These are phyloP conservation scores for Stagonosporopsis vannaccii DNA, from an alignment of 2,329 filamentous ascomycete species.

Conservation along the genomic window DNA sequence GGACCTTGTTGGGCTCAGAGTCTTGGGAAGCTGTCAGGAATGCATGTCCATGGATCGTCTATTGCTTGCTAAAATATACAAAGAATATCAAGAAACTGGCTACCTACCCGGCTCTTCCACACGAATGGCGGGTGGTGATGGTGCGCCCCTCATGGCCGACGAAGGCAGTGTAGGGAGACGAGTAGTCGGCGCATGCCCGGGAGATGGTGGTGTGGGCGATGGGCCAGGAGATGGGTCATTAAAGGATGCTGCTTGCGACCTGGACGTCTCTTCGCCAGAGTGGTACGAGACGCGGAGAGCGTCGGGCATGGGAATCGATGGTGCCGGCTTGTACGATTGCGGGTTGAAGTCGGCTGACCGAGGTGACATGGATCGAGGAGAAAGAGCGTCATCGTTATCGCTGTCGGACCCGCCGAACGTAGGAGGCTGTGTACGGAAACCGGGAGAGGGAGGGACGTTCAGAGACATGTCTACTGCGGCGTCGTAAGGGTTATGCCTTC, in stretches of 20 bases:
- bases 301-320: conserved; percentile 35
- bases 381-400: conserved; percentile 32
- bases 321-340: conserved; percentile 38
- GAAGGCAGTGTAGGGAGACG: conserved; percentile 37
- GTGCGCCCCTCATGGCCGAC: conserved; percentile 28
- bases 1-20: conserved; percentile 17
- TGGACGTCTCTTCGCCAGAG: conserved; percentile 23
- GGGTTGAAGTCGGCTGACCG: conserved; percentile 30
- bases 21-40: conserved; percentile 38
- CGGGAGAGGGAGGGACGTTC: conserved; percentile 43
- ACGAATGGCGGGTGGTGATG: conserved; percentile 26
- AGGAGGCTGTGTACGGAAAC: conserved; percentile 28
- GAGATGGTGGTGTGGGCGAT: conserved; percentile 37
- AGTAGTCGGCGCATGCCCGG: conserved; percentile 34
- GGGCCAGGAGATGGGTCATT: conserved; percentile 29
- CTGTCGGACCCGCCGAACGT: conserved; percentile 40
- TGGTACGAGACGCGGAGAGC: conserved; percentile 37
- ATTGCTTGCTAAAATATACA: conserved; percentile 37
- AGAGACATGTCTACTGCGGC: conserved; percentile 46
- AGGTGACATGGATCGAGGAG: conserved; percentile 37
- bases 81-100: conserved; percentile 27
- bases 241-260: conserved; percentile 42
- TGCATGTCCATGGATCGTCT: conserved; percentile 26
- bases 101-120: conserved; percentile 45
- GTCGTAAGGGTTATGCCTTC: conserved; percentile 44